Percentiles rank a stretch among this genome's conserved stretches.
phyloP scores from a whole-genome alignment of 305 asterid genomes.

The Fraxinus albicans region DNA sequence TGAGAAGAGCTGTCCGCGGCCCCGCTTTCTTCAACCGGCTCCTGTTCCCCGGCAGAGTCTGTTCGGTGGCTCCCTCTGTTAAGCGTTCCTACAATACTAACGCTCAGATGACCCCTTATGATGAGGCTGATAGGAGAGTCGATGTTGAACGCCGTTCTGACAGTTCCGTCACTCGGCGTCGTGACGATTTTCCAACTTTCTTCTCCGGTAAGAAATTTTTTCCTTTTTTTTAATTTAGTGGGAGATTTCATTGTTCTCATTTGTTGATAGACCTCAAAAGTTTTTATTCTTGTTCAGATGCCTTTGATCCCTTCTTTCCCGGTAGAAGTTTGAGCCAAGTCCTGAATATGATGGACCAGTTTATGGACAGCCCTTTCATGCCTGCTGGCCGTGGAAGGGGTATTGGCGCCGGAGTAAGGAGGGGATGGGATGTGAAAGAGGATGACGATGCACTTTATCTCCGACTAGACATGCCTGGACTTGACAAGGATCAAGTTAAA shows the following conservation, averaged over 20 bases:
- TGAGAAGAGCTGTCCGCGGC: slow-evolving; percentile 28
- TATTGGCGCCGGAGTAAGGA: neutral
- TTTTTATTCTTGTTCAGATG: slow-evolving; percentile 24
- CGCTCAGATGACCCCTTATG: slow-evolving; percentile 29
- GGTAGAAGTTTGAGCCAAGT: slow-evolving; percentile 45
- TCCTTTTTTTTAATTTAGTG: neutral
- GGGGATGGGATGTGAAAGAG: slow-evolving; percentile 42
- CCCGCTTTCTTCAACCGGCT: slow-evolving; percentile 30
- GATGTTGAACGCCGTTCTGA: slow-evolving; percentile 26
- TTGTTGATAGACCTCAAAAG: neutral
- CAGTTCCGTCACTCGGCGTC: slow-evolving; percentile 30
- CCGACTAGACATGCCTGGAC: slow-evolving; percentile 45
- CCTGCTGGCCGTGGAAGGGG: slow-evolving; percentile 6
- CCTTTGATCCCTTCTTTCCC: slow-evolving; percentile 44
- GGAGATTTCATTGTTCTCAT: neutral
- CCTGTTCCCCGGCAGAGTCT: slow-evolving; percentile 17
- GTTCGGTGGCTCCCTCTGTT: slow-evolving; percentile 24
- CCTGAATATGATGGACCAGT: slow-evolving; percentile 47
- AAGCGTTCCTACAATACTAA: slow-evolving; percentile 24
- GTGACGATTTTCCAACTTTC: slow-evolving; percentile 28
- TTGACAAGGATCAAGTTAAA: slow-evolving; percentile 42
- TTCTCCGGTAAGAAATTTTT: slow-evolving; percentile 27
- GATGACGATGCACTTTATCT: slow-evolving; percentile 29
- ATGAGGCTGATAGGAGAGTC: slow-evolving; percentile 21
- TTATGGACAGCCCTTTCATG: slow-evolving; percentile 33